Evolutionary conservation across 257 asterid genomes (phyloP).

Genomic region (Primulina tabacum): DNA sequence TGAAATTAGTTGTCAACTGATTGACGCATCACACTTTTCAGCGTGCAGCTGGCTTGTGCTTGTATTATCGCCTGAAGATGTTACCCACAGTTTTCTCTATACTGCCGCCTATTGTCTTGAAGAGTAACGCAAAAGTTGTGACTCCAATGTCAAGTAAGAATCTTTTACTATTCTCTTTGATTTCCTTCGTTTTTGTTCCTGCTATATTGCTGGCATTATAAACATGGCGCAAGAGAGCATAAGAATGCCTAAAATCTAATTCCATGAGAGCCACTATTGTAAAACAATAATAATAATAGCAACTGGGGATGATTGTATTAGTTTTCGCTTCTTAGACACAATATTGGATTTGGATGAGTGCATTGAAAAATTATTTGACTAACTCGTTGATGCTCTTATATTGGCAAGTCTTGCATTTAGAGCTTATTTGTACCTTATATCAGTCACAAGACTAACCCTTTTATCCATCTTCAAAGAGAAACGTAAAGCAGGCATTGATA

Average conservation of each 20-base stretch:
- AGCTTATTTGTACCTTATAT: not conserved
- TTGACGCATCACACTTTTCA: conserved; percentile 28
- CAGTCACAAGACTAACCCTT: not conserved
- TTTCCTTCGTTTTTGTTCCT: conserved; percentile 13
- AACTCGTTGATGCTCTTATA: not conserved
- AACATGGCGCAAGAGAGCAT: not conserved
- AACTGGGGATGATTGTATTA: no score
- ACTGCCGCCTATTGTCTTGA: conserved; percentile 44
- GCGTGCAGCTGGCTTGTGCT: conserved; percentile 90
- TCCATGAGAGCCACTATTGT: not conserved
- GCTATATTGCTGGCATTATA: not conserved
- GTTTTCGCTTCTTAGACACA: no score
- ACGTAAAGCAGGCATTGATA: conserved; percentile 70
- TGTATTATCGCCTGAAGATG: conserved; percentile 67
- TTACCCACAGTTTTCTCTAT: conserved; percentile 60
- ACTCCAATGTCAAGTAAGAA: conserved; percentile 55
- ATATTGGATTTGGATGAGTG: no score
- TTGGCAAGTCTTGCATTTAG: conserved; percentile 5
- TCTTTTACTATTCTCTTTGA: conserved; percentile 19
- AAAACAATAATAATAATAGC: no score
- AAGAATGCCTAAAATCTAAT: not conserved
- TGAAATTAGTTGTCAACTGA: conserved; percentile 25
- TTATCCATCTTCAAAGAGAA: conserved; percentile 43
- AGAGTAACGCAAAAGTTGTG: conserved; percentile 49
- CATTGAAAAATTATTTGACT: no score